A percentile compares a stretch with the other conserved stretches of the same genome.
phyloP scores from a whole-genome alignment of 164 flowering plant genomes.

The Dillenia turbinata region DNA sequence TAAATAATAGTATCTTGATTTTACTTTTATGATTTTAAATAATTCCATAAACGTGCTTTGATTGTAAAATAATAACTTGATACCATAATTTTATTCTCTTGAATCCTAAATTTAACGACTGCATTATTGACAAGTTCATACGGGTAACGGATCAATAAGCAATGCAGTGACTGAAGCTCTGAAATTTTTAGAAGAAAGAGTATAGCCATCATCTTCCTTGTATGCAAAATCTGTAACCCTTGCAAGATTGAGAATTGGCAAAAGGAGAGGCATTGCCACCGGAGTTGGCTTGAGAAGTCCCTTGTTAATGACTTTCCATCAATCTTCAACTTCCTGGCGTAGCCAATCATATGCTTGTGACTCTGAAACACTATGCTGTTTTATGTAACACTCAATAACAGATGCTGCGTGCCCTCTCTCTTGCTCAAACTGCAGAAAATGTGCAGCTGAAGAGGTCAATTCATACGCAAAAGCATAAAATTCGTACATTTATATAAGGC shows the following conservation, averaged over 20 bases:
- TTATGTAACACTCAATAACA: slow-evolving; percentile 25
- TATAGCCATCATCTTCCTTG: slow-evolving; percentile 9
- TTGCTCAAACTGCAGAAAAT: slow-evolving; percentile 30
- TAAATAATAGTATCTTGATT: too few species aligned
- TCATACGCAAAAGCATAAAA: too few species aligned
- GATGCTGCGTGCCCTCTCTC: slow-evolving; percentile 29
- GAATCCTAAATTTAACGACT: too few species aligned
- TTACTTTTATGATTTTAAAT: too few species aligned
- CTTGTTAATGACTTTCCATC: slow-evolving; percentile 20
- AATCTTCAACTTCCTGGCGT: neutral
- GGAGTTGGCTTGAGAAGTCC: slow-evolving; percentile 4
- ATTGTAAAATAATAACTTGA: too few species aligned
- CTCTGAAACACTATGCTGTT: slow-evolving; percentile 21
- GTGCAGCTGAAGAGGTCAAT: too few species aligned
- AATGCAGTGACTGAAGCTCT: slow-evolving; percentile 5
- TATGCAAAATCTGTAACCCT: slow-evolving; percentile 1
- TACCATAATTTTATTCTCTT: too few species aligned
- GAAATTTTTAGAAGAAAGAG: slow-evolving; percentile 21
- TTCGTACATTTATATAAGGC: too few species aligned
- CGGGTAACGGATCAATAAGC: slow-evolving; percentile 14
- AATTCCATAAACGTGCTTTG: too few species aligned
- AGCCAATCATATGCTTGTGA: slow-evolving; percentile 12
- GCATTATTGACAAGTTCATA: too few species aligned
- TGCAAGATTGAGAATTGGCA: slow-evolving; percentile 1
- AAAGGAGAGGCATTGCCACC: slow-evolving; percentile 5